Conservation (phyloP, 1,139 yeast species). For the Candida sanyaensis region DNA sequence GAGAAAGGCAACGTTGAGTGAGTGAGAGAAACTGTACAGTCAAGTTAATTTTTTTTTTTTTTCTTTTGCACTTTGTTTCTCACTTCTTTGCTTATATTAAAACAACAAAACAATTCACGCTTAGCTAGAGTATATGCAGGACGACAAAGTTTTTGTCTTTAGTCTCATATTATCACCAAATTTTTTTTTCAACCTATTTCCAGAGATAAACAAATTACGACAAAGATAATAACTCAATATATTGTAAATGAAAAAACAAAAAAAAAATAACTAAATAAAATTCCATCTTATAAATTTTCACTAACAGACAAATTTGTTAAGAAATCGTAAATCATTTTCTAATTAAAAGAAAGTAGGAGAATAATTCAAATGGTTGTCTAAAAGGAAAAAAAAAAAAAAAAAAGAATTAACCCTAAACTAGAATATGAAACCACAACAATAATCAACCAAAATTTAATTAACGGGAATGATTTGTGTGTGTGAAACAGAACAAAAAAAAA, state of each 20-base stretch:
- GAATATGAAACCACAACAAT: background rate
- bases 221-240: too few relatives aligned
- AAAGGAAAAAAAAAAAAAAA: background rate
- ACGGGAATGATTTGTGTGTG: background rate
- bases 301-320: too few relatives aligned
- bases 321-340: too few relatives aligned
- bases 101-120: background rate
- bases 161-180: too few relatives aligned
- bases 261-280: too few relatives aligned
- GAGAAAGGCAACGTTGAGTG: constrained; percentile 1
- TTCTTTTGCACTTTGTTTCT: background rate
- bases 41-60: background rate
- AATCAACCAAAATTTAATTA: background rate
- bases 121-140: too few relatives aligned
- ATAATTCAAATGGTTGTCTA: background rate
- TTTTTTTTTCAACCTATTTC: too few relatives aligned
- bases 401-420: background rate
- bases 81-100: background rate
- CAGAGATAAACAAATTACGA: too few relatives aligned
- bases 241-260: background rate
- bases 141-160: too few relatives aligned
- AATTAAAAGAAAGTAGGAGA: background rate
- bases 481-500: constrained; percentile 1
- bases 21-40: background rate
- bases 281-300: too few relatives aligned